Percentiles rank a stretch among this genome's conserved stretches.
Evolutionary conservation across 257 asterid genomes (phyloP).

Genomic region (Mentha longifolia): DNA sequence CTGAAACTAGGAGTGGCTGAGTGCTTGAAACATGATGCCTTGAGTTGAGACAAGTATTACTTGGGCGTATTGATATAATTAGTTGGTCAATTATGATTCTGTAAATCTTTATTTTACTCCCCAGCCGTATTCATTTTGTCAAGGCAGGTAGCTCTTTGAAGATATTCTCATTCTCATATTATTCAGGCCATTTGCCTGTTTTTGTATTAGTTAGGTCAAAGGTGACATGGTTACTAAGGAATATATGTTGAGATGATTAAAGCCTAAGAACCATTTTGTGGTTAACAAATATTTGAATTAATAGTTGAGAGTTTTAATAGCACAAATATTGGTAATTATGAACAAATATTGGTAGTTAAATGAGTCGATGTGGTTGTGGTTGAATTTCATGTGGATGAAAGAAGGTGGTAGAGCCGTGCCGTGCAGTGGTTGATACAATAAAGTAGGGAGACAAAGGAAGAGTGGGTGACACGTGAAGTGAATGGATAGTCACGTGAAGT

Average conservation of each 20-base stretch:
- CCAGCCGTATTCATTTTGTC: constrained; percentile 17
- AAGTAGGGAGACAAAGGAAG: constrained; percentile 3
- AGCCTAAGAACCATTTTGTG: neutral
- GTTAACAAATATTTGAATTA: neutral
- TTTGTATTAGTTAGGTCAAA: neutral
- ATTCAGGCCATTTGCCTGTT: neutral
- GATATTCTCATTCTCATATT: too few relatives aligned
- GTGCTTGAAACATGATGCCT: constrained; percentile 50
- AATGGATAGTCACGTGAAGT: constrained; percentile 28
- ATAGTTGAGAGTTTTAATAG: too few relatives aligned
- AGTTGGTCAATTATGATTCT: constrained; percentile 24
- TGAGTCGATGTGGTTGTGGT: too few relatives aligned
- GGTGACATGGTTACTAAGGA: neutral
- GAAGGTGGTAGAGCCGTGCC: constrained; percentile 3
- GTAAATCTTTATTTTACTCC: constrained; percentile 19
- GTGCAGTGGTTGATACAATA: neutral
- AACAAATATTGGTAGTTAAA: too few relatives aligned
- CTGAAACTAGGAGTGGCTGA: constrained; percentile 68
- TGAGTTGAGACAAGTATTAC: constrained; percentile 38
- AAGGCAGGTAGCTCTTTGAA: too few relatives aligned
- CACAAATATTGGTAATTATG: too few relatives aligned
- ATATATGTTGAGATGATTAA: neutral
- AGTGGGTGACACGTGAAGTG: constrained; percentile 13
- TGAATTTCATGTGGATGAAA: neutral
- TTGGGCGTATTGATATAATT: neutral